These are phyloP conservation scores for Fraxinus velutina DNA, from an alignment of 305 asterid genomes.

Conservation along the genomic window DNA sequence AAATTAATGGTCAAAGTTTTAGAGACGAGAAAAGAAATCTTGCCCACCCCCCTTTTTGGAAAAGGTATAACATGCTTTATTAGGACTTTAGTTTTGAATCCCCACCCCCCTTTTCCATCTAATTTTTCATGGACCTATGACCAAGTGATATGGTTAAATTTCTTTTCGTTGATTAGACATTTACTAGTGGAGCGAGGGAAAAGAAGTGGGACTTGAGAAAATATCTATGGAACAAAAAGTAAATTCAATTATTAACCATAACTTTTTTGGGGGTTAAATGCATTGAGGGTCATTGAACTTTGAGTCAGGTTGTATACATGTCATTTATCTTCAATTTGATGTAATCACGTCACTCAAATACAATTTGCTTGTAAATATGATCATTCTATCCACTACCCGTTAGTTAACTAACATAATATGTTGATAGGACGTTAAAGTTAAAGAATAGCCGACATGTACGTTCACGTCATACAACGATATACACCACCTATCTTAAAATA, in stretches of 20 bases:
- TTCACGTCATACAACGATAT: background rate
- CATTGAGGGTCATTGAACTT: background rate
- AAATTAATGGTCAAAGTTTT: constrained; percentile 22
- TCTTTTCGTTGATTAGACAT: constrained; percentile 21
- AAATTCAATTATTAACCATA: background rate
- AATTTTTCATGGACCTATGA: constrained; percentile 10
- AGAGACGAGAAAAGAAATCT: constrained; percentile 15
- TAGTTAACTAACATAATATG: background rate
- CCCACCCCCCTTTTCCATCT: constrained; percentile 15
- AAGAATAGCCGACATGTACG: background rate
- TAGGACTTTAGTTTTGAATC: constrained; percentile 10
- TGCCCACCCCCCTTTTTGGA: background rate
- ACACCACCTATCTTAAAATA: background rate
- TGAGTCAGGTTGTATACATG: background rate
- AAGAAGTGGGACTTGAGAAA: background rate
- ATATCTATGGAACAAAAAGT: background rate
- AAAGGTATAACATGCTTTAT: constrained; percentile 27
- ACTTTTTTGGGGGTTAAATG: background rate
- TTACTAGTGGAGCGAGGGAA: constrained; percentile 1
- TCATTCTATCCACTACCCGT: background rate
- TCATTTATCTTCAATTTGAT: background rate
- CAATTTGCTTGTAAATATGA: background rate
- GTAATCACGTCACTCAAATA: background rate
- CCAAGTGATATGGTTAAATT: constrained; percentile 18
- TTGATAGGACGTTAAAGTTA: background rate